Base-by-base conservation (phyloP, 495 filamentous ascomycete genomes). In the Xylaria venustula region DNA sequence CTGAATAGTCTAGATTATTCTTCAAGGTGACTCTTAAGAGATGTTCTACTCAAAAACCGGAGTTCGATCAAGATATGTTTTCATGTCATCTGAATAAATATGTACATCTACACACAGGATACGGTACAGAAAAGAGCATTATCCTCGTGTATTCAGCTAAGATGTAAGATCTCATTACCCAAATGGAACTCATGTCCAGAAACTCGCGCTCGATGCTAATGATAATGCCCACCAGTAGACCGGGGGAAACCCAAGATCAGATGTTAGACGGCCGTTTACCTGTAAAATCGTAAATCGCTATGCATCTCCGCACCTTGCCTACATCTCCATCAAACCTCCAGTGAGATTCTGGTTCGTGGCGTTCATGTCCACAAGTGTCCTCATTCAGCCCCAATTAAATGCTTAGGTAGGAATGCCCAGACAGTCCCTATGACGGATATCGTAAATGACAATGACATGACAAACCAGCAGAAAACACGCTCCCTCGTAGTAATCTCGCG, bases 381-480 rank as follows among this genome's bases (percentile, higher is more conserved):
- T 47, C 61, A 74, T 42, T 74, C 71, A 22, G 77, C 76, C 8
- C 79, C 79, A 59, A 84, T 79, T 60, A 81, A 63, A 53, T 71
- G 71, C 74, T 87, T 91, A 5, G 93, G 94, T 67, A 98, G 70
- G 72, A 92, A 96, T 15, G 91, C 90, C 82, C 89, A 96, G 3
- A 90, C 82, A 6, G 94, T 98, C 14, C 93, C 92, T 20, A 93
- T 72, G 37, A 85, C 61, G 14, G 89, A 93, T 71, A 97, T 70
- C 30, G 86, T 66, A 7, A 83, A 78, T 26, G 88, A 92, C 40
- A 89, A 61, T 7, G 85, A 73, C 65, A 97, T 88, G 69, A 97
- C 71, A 58, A 78, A 70, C 80, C 85, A 92, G 67, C 88, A 84
- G 26, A 91, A 64, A 2, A 84, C 69, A 60, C 84, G 85, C 69